Conservation (phyloP, 306 rosid genomes). For the Vicia faba region DNA sequence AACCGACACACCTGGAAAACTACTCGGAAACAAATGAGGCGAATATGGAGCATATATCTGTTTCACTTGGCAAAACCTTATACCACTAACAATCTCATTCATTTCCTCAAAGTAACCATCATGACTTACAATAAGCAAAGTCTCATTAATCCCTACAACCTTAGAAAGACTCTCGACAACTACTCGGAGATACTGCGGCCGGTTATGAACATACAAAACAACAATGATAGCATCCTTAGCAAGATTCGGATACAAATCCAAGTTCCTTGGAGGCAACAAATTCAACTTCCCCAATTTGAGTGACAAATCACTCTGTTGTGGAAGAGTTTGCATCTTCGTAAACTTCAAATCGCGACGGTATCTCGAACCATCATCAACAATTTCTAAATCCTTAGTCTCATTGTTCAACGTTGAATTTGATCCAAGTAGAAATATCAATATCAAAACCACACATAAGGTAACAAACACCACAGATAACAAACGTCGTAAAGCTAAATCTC, state of each 20-base stretch:
- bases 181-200: slow-evolving; percentile 78
- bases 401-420: slow-evolving; percentile 48
- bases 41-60: slow-evolving; percentile 91
- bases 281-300: slow-evolving; percentile 63
- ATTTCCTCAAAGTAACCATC: slow-evolving; percentile 87
- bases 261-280: slow-evolving; percentile 69
- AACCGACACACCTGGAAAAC: slow-evolving; percentile 80
- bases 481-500: slow-evolving; percentile 65
- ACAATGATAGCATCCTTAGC: slow-evolving; percentile 63
- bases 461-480: slow-evolving; percentile 57
- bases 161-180: slow-evolving; percentile 75
- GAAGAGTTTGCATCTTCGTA: slow-evolving; percentile 47
- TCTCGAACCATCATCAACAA: slow-evolving; percentile 42
- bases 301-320: slow-evolving; percentile 71
- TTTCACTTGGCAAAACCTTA: slow-evolving; percentile 85
- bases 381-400: slow-evolving; percentile 32
- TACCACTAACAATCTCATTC: slow-evolving; percentile 67
- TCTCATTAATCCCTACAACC: slow-evolving; percentile 84
- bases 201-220: slow-evolving; percentile 89
- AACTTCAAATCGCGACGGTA: slow-evolving; percentile 35
- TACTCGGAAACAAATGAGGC: slow-evolving; percentile 70
- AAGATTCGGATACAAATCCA: slow-evolving; percentile 77
- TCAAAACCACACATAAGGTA: slow-evolving; percentile 62
- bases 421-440: slow-evolving; percentile 58
- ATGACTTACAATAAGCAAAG: slow-evolving; percentile 86